Conservation (phyloP, 371 early-diverging fungal genomes). For the Phascolomyces articulosus region DNA sequence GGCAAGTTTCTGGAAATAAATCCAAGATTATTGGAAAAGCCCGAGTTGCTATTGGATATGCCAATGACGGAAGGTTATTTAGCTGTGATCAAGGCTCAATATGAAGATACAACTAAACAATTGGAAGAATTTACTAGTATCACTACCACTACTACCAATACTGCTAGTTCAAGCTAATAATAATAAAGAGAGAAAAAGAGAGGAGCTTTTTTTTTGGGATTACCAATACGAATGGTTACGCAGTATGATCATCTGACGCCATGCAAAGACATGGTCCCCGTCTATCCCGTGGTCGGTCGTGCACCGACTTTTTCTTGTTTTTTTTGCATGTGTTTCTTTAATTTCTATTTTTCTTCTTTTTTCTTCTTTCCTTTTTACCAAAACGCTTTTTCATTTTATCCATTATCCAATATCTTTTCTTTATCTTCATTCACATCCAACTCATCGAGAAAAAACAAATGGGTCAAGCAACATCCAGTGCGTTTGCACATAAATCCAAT, state of each 20-base stretch:
- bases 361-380: constrained; percentile 10
- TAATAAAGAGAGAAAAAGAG: too few species aligned
- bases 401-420: too few species aligned
- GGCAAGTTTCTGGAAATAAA: constrained; percentile 49
- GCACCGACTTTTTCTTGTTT: neutral
- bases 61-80: constrained; percentile 45
- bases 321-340: constrained; percentile 1
- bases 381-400: too few species aligned
- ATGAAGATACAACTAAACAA: constrained; percentile 12
- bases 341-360: neutral
- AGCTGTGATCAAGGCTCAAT: constrained; percentile 41
- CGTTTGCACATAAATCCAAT: constrained; percentile 25
- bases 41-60: constrained; percentile 28
- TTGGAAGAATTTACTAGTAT: constrained; percentile 2
- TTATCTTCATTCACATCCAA: neutral
- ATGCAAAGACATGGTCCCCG: constrained; percentile 9
- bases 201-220: neutral
- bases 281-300: neutral
- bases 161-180: neutral
- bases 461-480: constrained; percentile 48
- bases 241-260: constrained; percentile 15
- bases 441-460: constrained; percentile 16
- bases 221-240: constrained; percentile 5
- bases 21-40: constrained; percentile 25
- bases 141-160: neutral